These are phyloP conservation scores for Pleurotus tuoliensis DNA, from an alignment of 768 basidiomycete species.

Conservation along the genomic window DNA sequence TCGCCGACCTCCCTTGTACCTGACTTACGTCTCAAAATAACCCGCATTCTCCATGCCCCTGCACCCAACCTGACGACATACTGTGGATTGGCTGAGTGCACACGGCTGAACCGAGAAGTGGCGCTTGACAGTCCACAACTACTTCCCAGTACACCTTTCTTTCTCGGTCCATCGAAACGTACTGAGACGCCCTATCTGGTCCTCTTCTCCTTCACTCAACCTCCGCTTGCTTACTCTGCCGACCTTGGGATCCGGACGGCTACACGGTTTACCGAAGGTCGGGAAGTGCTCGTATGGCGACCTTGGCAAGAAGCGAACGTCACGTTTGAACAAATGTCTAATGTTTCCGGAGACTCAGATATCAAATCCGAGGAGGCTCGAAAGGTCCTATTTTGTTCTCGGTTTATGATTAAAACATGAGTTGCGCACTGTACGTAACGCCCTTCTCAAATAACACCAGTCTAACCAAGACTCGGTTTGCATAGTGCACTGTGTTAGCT, in stretches of 20 bases:
- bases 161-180: constrained; percentile 14
- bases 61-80: constrained; percentile 19
- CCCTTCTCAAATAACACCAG: no score
- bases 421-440: not conserved
- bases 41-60: constrained; percentile 36
- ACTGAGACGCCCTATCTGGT: constrained; percentile 22
- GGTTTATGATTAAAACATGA: constrained; percentile 3
- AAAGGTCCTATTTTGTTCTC: not conserved
- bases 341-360: not conserved
- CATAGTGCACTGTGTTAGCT: no score
- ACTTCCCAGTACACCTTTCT: constrained; percentile 14
- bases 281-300: constrained; percentile 41
- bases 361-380: not conserved
- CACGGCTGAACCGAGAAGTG: constrained; percentile 19
- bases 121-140: constrained; percentile 9
- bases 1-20: constrained; percentile 23
- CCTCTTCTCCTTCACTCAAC: constrained; percentile 32
- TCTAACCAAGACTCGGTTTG: no score
- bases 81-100: constrained; percentile 40
- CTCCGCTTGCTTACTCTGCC: constrained; percentile 14
- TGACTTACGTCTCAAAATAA: constrained; percentile 42
- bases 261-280: constrained; percentile 35
- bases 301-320: constrained; percentile 45
- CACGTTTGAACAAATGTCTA: not conserved
- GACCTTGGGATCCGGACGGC: constrained; percentile 23